Evolutionary conservation across 768 basidiomycete genomes (phyloP).

Genomic region (Mycena indigotica): DNA sequence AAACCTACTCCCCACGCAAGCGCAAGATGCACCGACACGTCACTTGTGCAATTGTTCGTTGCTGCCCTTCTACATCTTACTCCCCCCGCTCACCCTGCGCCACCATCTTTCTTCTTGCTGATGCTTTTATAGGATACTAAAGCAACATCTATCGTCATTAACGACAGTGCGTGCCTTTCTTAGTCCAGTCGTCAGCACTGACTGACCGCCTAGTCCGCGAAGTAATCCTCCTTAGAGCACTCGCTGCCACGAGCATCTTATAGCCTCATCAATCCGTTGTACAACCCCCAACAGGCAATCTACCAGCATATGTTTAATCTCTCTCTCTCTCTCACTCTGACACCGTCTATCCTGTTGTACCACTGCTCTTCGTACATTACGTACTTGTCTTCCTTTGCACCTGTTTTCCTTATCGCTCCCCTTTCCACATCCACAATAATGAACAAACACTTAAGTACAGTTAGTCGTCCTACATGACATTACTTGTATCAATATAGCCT

Average conservation of each 20-base stretch:
- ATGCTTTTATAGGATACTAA: constrained; percentile 41
- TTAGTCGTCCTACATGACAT: too few relatives aligned
- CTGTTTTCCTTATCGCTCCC: not conserved
- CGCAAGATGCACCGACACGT: constrained; percentile 56
- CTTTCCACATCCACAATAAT: not conserved
- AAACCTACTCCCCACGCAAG: constrained; percentile 47
- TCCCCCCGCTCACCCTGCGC: not conserved
- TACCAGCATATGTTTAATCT: too few relatives aligned
- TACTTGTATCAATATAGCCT: not conserved
- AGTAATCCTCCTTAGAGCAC: constrained; percentile 36
- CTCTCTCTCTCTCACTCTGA: too few relatives aligned
- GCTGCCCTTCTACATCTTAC: not conserved
- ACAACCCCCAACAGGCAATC: too few relatives aligned
- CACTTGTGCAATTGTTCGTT: constrained; percentile 60
- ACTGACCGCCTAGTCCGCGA: constrained; percentile 34
- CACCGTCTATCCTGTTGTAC: too few relatives aligned
- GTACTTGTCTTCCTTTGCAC: not conserved
- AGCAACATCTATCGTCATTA: constrained; percentile 50
- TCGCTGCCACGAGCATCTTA: constrained; percentile 37
- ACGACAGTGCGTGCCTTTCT: constrained; percentile 41
- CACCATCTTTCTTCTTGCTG: constrained; percentile 19
- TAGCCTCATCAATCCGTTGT: constrained; percentile 19
- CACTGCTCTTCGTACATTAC: too few relatives aligned
- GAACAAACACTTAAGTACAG: too few relatives aligned
- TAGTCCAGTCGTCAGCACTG: not conserved